A percentile compares a stretch with the other conserved stretches of the same genome.
These are phyloP conservation scores for Polyplosphaeria fusca DNA, from an alignment of 495 filamentous ascomycete genomes.

Conservation along the genomic window DNA sequence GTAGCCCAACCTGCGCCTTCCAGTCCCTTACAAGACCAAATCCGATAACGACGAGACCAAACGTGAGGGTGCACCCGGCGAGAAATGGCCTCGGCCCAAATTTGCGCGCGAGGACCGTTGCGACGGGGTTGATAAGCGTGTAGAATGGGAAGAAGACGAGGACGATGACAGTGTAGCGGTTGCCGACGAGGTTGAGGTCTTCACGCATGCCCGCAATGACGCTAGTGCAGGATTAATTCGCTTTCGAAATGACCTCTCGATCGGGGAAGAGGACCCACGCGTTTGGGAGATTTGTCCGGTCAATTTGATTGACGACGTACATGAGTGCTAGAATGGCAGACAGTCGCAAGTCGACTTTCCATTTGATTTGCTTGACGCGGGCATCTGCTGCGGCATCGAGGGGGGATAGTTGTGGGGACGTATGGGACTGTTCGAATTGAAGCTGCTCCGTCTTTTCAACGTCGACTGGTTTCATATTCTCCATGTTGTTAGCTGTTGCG, in stretches of 20 bases:
- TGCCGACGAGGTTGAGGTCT: constrained; percentile 9
- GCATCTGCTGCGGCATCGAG: too few species aligned
- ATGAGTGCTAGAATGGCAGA: neutral
- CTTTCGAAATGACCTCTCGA: too few species aligned
- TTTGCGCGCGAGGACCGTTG: constrained; percentile 55
- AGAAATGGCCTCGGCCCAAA: constrained; percentile 58
- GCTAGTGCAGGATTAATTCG: too few species aligned
- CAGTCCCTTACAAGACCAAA: constrained; percentile 54
- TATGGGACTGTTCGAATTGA: too few species aligned
- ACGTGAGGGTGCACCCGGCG: constrained; percentile 45
- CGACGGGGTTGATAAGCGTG: constrained; percentile 58
- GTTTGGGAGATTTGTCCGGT: neutral
- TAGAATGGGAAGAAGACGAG: constrained; percentile 70
- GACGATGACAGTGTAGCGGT: constrained; percentile 48
- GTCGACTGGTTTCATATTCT: too few species aligned
- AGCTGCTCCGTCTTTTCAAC: too few species aligned
- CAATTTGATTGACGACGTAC: neutral
- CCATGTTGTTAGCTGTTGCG: too few species aligned
- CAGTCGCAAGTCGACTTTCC: too few species aligned
- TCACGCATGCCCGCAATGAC: constrained; percentile 44
- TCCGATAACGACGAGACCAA: constrained; percentile 46
- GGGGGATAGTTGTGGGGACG: too few species aligned
- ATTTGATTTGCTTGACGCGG: too few species aligned
- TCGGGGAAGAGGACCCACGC: too few species aligned
- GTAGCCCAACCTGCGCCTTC: constrained; percentile 48